Conservation (phyloP, 1,284 basidiomycete genomes). For the Ustilago trichophora region DNA sequence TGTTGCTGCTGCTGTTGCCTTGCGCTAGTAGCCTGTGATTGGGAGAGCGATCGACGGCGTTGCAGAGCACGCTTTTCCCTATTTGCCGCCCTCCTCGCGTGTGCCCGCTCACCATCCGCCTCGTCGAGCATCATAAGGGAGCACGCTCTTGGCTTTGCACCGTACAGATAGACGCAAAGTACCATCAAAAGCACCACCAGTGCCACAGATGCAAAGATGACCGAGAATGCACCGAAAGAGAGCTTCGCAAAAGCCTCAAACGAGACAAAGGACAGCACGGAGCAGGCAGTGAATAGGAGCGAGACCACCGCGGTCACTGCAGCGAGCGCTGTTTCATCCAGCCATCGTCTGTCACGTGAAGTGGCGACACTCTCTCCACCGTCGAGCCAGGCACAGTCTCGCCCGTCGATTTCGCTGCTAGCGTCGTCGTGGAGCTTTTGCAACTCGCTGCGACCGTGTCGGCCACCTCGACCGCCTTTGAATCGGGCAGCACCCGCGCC, state of each 20-base stretch:
- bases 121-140: slow-evolving; percentile 26
- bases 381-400: slow-evolving; percentile 26
- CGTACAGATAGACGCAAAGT: slow-evolving; percentile 35
- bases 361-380: slow-evolving; percentile 13
- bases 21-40: slow-evolving; percentile 4
- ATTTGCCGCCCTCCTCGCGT: slow-evolving; percentile 1
- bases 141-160: slow-evolving; percentile 12
- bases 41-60: slow-evolving; percentile 10
- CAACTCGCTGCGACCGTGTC: slow-evolving; percentile 5
- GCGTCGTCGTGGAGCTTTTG: not conserved
- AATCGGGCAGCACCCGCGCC: slow-evolving; percentile 18
- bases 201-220: slow-evolving; percentile 33
- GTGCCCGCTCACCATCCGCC: slow-evolving; percentile 16
- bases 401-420: not conserved
- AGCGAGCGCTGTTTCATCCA: slow-evolving; percentile 34
- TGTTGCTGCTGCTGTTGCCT: not conserved
- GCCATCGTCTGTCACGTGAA: slow-evolving; percentile 34
- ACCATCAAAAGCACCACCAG: slow-evolving; percentile 11
- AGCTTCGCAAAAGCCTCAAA: slow-evolving; percentile 14
- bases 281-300: slow-evolving; percentile 23
- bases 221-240: slow-evolving; percentile 17
- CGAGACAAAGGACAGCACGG: slow-evolving; percentile 16
- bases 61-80: slow-evolving; percentile 20
- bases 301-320: slow-evolving; percentile 9
- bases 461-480: slow-evolving; percentile 13